Percentiles rank a stretch among this genome's conserved stretches.
phyloP scores from a whole-genome alignment of 305 asterid species.

The Fraxinus albicans region DNA sequence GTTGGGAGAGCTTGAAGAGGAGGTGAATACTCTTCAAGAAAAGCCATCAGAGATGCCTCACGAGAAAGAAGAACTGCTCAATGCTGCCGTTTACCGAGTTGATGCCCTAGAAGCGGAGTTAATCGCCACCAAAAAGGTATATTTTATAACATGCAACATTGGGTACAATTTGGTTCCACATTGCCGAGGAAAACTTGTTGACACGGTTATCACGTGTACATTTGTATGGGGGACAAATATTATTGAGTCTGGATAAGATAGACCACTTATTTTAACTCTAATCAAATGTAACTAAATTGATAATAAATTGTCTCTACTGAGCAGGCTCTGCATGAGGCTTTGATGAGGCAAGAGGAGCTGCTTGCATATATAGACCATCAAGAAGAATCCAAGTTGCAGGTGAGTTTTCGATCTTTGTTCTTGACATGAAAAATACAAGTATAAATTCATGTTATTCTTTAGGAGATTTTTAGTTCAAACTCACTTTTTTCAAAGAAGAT shows the following conservation, averaged over 20 bases:
- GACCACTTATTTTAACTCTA: not conserved
- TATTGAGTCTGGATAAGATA: not conserved
- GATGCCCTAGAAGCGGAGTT: constrained; percentile 98
- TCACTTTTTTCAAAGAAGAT: not conserved
- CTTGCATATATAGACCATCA: constrained; percentile 93
- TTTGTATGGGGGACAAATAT: not conserved
- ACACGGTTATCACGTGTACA: not conserved
- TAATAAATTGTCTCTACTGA: not conserved
- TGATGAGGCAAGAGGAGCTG: constrained; percentile 97
- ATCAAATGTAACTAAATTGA: not conserved
- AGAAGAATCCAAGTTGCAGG: constrained; percentile 80
- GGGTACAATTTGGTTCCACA: not conserved
- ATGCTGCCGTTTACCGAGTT: constrained; percentile 98
- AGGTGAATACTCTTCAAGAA: constrained; percentile 68
- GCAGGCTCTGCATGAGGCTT: constrained; percentile 94
- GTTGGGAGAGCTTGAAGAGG: constrained; percentile 86
- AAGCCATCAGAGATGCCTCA: constrained; percentile 96
- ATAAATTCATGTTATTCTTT: not conserved
- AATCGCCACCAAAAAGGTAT: constrained; percentile 96
- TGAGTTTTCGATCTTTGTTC: constrained; percentile 32
- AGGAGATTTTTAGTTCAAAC: not conserved
- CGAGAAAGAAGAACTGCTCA: constrained; percentile 89
- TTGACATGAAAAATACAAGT: not conserved
- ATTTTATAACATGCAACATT: not conserved
- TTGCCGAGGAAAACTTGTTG: not conserved